These are phyloP conservation scores for Penicillium daleae DNA, from an alignment of 495 filamentous ascomycete genomes.

Conservation along the genomic window DNA sequence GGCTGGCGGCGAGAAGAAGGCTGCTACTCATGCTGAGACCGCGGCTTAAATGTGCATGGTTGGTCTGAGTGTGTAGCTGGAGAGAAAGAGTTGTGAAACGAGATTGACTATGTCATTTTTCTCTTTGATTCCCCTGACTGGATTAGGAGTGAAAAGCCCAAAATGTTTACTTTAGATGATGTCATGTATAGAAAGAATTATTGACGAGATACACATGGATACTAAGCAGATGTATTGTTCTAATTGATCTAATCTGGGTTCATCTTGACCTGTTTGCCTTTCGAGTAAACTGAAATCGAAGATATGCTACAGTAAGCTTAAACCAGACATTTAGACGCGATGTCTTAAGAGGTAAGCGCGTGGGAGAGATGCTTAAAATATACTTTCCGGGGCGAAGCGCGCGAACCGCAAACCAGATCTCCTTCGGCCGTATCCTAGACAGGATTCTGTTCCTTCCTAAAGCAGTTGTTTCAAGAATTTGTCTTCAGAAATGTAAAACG, in stretches of 20 bases:
- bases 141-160: not conserved
- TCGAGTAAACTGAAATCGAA: not conserved
- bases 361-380: constrained; percentile 1
- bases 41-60: not conserved
- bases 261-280: not conserved
- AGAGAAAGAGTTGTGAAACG: not conserved
- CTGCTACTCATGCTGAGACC: constrained; percentile 21
- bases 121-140: not conserved
- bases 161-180: not conserved
- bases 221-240: constrained; percentile 5
- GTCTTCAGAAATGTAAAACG: too few species aligned
- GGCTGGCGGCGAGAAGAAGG: constrained; percentile 24
- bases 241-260: not conserved
- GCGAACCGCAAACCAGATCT: too few species aligned
- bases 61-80: not conserved
- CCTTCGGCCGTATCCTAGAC: too few species aligned
- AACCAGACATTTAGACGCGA: not conserved
- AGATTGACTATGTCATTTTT: not conserved
- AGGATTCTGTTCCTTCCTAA: too few species aligned
- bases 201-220: constrained; percentile 3
- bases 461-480: too few species aligned
- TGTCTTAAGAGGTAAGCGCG: not conserved
- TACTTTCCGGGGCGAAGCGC: constrained; percentile 1
- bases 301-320: not conserved
- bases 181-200: constrained; percentile 17